Conservation (phyloP, 345 rosid genomes). For the Reutealis trisperma region DNA sequence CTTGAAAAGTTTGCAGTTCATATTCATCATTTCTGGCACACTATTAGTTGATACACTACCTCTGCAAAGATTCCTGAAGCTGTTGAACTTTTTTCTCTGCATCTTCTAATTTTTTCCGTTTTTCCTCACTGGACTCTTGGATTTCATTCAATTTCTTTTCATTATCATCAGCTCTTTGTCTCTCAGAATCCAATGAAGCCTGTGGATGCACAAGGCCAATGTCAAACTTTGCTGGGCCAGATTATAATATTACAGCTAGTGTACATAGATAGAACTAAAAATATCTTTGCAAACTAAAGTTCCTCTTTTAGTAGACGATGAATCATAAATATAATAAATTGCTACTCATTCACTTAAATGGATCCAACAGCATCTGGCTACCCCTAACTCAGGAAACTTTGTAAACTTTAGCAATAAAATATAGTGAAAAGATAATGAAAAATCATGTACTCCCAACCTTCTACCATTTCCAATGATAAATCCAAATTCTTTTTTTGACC, state of each 20-base stretch:
- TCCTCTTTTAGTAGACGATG: not conserved
- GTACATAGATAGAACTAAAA: not conserved
- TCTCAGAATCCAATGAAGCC: constrained; percentile 63
- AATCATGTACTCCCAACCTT: not conserved
- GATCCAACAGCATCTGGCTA: not conserved
- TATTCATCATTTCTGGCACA: not conserved
- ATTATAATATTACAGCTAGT: not conserved
- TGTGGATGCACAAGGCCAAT: constrained; percentile 25
- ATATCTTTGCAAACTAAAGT: not conserved
- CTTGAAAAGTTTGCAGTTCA: not conserved
- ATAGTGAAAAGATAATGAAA: not conserved
- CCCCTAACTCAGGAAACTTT: not conserved
- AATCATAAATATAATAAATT: not conserved
- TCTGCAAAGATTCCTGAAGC: constrained; percentile 73
- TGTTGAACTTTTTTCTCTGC: constrained; percentile 69
- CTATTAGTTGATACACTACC: constrained; percentile 35
- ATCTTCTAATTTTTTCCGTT: constrained; percentile 59
- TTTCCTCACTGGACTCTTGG: constrained; percentile 55
- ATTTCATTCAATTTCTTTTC: constrained; percentile 57
- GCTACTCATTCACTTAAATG: not conserved
- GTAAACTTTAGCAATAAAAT: not conserved
- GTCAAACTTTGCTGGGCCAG: constrained; percentile 16
- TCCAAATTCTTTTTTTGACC: not conserved
- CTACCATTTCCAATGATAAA: not conserved
- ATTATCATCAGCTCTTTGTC: constrained; percentile 61